Percentiles rank a stretch among this genome's conserved stretches.
Conservation (phyloP, 2,329 filamentous ascomycete genomes). For the Alternaria triticimaculans region DNA sequence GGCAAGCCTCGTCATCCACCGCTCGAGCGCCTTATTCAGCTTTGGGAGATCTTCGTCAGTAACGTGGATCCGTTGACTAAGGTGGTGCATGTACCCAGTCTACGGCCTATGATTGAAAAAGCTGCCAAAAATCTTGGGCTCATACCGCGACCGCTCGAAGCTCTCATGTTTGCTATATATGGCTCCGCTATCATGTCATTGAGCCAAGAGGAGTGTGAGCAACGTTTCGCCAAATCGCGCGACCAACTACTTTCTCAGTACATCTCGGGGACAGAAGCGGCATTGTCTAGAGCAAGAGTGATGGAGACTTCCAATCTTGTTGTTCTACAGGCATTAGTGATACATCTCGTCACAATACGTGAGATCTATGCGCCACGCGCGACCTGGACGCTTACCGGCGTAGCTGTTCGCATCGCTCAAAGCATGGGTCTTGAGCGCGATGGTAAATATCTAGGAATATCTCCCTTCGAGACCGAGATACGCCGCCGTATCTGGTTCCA, state of each 20-base stretch:
- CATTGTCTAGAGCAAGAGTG: conserved; percentile 30
- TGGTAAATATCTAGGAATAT: conserved; percentile 57
- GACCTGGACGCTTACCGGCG: conserved; percentile 67
- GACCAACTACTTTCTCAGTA: conserved; percentile 61
- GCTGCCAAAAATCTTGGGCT: conserved; percentile 62
- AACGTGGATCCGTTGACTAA: conserved; percentile 21
- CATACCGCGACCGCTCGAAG: conserved; percentile 64
- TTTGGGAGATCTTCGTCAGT: conserved; percentile 74
- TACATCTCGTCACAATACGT: conserved; percentile 65
- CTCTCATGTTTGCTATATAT: conserved; percentile 41
- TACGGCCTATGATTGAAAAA: conserved; percentile 66
- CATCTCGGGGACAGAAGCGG: conserved; percentile 6
- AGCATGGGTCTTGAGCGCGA: conserved; percentile 66
- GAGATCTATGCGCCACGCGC: conserved; percentile 54
- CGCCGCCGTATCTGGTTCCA: conserved; percentile 66
- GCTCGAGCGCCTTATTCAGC: conserved; percentile 67
- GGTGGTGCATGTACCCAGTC: conserved; percentile 17
- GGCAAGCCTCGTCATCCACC: conserved; percentile 66
- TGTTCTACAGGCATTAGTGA: conserved; percentile 64
- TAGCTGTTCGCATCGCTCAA: conserved; percentile 64
- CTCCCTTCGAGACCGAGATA: conserved; percentile 63
- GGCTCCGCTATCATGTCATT: conserved; percentile 53
- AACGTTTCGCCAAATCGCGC: conserved; percentile 62
- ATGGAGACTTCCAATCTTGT: conserved; percentile 62
- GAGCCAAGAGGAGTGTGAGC: conserved; percentile 60